A percentile compares a stretch with the other conserved stretches of the same genome.
Conservation (phyloP, 2,329 filamentous ascomycete species). For the Penicillium sp. region DNA sequence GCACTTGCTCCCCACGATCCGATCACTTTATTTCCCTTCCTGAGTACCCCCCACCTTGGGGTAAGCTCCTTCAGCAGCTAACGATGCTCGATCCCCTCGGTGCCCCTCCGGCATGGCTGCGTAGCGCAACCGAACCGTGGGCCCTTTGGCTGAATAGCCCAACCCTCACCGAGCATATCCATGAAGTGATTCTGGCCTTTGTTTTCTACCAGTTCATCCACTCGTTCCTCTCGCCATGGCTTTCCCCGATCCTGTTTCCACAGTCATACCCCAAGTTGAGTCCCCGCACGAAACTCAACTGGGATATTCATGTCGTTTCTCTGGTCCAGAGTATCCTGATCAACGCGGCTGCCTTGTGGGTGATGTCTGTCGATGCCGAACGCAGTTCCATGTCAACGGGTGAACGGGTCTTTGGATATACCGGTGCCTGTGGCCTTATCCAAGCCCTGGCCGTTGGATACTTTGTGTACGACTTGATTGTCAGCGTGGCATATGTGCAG, state of each 20-base stretch:
- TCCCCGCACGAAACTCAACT: constrained; percentile 55
- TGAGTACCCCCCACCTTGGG: constrained; percentile 15
- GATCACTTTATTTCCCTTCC: neutral
- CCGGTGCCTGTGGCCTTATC: constrained; percentile 53
- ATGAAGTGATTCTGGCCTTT: constrained; percentile 55
- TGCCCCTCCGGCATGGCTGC: constrained; percentile 49
- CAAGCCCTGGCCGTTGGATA: constrained; percentile 58
- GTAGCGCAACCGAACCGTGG: constrained; percentile 45
- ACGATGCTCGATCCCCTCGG: constrained; percentile 44
- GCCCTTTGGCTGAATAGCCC: constrained; percentile 49
- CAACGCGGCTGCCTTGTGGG: constrained; percentile 52
- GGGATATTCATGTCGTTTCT: constrained; percentile 62
- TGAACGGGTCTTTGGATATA: constrained; percentile 57
- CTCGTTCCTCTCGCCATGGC: constrained; percentile 49
- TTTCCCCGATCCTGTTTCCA: constrained; percentile 52
- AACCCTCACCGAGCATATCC: constrained; percentile 55
- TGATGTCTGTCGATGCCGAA: constrained; percentile 53
- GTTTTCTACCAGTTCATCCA: constrained; percentile 53
- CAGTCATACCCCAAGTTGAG: constrained; percentile 50
- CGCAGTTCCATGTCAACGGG: constrained; percentile 48
- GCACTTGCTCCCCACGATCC: neutral
- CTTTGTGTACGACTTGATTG: constrained; percentile 58
- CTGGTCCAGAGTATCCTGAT: constrained; percentile 56
- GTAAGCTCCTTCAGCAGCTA: constrained; percentile 15
- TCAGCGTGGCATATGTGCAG: constrained; percentile 50